Evolutionary conservation across 345 rosid species (phyloP), one percentile per base, ranked within the genome.

Genomic region (Garcia nutans): DNA sequence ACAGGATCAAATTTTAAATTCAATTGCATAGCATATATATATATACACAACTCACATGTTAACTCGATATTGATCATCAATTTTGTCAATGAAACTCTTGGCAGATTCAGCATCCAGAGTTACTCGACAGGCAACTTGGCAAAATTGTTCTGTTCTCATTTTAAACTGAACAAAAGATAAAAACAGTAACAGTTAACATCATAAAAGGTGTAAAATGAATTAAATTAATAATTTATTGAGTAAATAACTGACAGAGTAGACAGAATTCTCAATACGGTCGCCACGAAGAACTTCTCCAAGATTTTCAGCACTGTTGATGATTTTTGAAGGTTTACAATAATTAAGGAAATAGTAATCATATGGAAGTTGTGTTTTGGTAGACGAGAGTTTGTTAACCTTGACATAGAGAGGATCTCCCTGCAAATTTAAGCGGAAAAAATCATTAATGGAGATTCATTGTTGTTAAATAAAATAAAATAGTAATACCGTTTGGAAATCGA

Each of bases 311-410:
- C 56, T 93, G 85, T 90, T 95, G 77, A 85, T 11, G 78, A 93
- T 90, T 87, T 87, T 88, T 6, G 54, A 2, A 1, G 98, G 97
- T 86, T 87, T 88, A 79, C 98, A 95, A 81, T 88, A 93, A 28
- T 84, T 82, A 26, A 95, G 78, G 81, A 76, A 95, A 86, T 95
- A 95, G 87, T 87, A 90, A 75, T 95, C 98, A 80, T 95, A 95
- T 42, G 99, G 99, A 82, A 95, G 92, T 72, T 93, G 98, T 5
- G 99, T 95, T 86, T 89, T 95, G 6, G 96, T 95, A 54, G 99
- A 95, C 8, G 99, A 93, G 76, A 95, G 79, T 75, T 95, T 95
- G 94, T 95, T 95, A 78, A 95, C 99, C 88, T 95, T 95, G 65
- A 95, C 96, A 65, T 75, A 33, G 33, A 95, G 94, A 1, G 79